Conservation (phyloP, 2,329 filamentous ascomycete genomes). For the Lachnellula willkommii region DNA sequence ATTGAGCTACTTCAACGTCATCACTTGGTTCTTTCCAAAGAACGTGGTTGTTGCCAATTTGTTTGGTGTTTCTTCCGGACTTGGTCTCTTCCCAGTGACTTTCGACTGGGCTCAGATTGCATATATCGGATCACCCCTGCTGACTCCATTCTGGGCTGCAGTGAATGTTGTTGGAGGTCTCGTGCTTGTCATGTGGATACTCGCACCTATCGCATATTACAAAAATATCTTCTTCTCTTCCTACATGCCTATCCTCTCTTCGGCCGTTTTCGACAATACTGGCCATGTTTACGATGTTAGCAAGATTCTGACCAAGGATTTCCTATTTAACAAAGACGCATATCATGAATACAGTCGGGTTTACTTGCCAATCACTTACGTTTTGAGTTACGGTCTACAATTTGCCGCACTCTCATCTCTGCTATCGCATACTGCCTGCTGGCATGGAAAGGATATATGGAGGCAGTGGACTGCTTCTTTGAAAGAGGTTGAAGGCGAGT, state of each 20-base stretch:
- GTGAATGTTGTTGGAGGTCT: constrained; percentile 79
- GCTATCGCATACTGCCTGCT: constrained; percentile 74
- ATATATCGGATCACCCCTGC: constrained; percentile 72
- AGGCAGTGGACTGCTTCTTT: constrained; percentile 67
- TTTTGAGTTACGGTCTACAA: constrained; percentile 79
- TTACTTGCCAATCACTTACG: constrained; percentile 81
- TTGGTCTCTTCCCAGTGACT: constrained; percentile 78
- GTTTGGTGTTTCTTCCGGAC: constrained; percentile 78
- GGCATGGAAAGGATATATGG: constrained; percentile 81
- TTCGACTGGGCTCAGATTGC: constrained; percentile 92
- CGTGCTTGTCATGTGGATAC: constrained; percentile 78
- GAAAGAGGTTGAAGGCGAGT: constrained; percentile 52
- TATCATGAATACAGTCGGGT: constrained; percentile 80
- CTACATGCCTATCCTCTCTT: constrained; percentile 81
- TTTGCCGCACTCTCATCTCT: constrained; percentile 78
- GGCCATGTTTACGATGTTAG: constrained; percentile 76
- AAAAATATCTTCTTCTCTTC: constrained; percentile 72
- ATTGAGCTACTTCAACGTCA: constrained; percentile 80
- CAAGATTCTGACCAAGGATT: constrained; percentile 71
- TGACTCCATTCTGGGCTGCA: constrained; percentile 82
- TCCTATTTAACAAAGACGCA: constrained; percentile 69
- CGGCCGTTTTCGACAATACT: constrained; percentile 79
- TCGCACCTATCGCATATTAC: constrained; percentile 77
- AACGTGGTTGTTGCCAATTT: constrained; percentile 83
- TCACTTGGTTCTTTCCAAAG: constrained; percentile 83